These are phyloP conservation scores for Metschnikowia peoriensis DNA, from an alignment of 805 yeast species.

Conservation along the genomic window DNA sequence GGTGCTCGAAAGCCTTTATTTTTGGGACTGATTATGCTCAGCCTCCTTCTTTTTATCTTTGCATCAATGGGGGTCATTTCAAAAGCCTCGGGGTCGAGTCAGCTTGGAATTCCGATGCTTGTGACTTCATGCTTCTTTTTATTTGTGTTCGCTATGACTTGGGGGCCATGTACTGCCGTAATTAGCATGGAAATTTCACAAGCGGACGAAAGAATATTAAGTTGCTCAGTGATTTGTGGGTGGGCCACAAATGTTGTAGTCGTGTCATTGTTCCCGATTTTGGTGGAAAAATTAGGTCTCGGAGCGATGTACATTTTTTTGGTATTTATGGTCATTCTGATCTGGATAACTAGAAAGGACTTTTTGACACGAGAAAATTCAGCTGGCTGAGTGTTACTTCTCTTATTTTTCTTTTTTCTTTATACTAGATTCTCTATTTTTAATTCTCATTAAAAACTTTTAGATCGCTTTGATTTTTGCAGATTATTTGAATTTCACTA, in stretches of 20 bases:
- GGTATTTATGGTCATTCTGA: conserved; percentile 18
- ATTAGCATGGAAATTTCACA: conserved; percentile 22
- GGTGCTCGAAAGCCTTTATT: conserved; percentile 14
- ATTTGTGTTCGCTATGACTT: conserved; percentile 24
- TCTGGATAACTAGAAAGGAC: conserved; percentile 9
- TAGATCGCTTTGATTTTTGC: too few species aligned
- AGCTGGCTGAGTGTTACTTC: not conserved
- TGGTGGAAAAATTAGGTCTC: conserved; percentile 20
- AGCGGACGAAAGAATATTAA: conserved; percentile 21
- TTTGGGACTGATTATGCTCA: conserved; percentile 7
- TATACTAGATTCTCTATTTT: not conserved
- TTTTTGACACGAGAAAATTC: not conserved
- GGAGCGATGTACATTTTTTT: conserved; percentile 21
- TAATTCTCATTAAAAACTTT: too few species aligned
- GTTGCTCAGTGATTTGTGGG: conserved; percentile 20
- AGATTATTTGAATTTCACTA: too few species aligned
- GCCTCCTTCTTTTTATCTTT: conserved; percentile 3
- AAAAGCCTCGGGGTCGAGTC: not conserved
- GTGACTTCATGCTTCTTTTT: conserved; percentile 20
- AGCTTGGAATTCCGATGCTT: conserved; percentile 13
- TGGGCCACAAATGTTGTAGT: conserved; percentile 26
- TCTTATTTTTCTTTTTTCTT: too few species aligned
- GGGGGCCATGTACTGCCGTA: conserved; percentile 35
- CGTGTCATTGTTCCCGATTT: conserved; percentile 22
- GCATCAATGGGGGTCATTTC: conserved; percentile 6